Evolutionary conservation across 2,329 filamentous ascomycete genomes (phyloP).

Genomic region (Chrysoporthe deuterocubensis): DNA sequence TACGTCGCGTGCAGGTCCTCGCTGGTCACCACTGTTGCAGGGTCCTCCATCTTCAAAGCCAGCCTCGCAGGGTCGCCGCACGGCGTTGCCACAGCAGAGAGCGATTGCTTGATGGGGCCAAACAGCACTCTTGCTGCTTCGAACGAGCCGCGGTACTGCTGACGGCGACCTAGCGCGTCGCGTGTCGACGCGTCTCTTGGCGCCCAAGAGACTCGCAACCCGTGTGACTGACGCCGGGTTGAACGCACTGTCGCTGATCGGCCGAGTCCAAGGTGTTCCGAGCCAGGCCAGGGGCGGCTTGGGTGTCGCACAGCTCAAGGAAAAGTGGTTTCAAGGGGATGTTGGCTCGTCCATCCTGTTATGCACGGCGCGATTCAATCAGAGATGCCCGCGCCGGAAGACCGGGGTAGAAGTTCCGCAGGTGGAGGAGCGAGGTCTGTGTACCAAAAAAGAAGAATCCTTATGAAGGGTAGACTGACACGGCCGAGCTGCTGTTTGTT

Average conservation of each 20-base stretch:
- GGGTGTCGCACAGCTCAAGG: conserved; percentile 20
- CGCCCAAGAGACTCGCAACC: neutral
- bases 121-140: neutral
- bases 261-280: conserved; percentile 7
- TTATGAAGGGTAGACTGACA: neutral
- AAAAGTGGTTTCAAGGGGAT: conserved; percentile 27
- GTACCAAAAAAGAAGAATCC: neutral
- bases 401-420: neutral
- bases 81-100: neutral
- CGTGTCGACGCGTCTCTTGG: conserved; percentile 11
- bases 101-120: neutral
- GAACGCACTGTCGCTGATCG: conserved; percentile 15
- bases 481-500: neutral
- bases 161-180: conserved; percentile 31
- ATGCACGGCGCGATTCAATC: conserved; percentile 18
- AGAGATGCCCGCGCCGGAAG: neutral
- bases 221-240: neutral
- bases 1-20: conserved; percentile 53
- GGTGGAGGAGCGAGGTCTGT: neutral
- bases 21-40: conserved; percentile 36
- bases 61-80: neutral
- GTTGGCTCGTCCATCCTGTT: conserved; percentile 13
- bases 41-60: conserved; percentile 36
- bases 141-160: neutral
- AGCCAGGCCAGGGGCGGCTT: conserved; percentile 18